Evolutionary conservation across 305 asterid species (phyloP), one percentile per base, ranked within the genome.

Genomic region (Andrographis paniculata): DNA sequence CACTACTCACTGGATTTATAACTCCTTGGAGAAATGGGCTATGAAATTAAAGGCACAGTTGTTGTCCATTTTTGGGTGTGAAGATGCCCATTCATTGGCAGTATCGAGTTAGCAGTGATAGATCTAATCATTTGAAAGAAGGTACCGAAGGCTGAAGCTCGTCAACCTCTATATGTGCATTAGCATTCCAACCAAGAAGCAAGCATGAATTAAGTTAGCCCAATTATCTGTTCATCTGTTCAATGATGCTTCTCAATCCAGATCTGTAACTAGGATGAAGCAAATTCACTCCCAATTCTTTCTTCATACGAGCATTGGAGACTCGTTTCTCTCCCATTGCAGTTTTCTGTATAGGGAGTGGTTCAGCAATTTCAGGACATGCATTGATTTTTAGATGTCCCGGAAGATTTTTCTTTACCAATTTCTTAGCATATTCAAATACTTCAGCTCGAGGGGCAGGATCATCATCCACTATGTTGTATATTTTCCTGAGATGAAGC

Each of bases 381-480:
- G 14, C 39, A 41, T 37, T 14, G 45, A 48, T 58, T 39, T 53
- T 60, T 19, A 12, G 47, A 16, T 2, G 61, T 47, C 62, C 70
- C 3, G 69, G 80, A 72, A 76, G 77, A 62, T 78, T 76, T 45
- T 42, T 65, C 56, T 63, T 78, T 12, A 79, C 72, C 74, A 82
- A 64, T 35, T 72, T 62, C 59, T 53, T 66, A 17, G 96, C 98
- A 27, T 42, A 78, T 53, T 27, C 61, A 60, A 89, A 82, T 17
- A 82, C 96, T 68, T 76, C 79, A 24, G 22, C 61, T 30, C 95
- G 70, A 53, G 93, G 82, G 31, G 96, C 86, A 52, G 95, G 98
- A 40, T 82, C 84, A 39, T 89, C 96, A 39, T 89, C 95, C 20
- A 78, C 94, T 33, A 89, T 56, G 59, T 89, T 85, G 73, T 75